A percentile compares a stretch with the other conserved stretches of the same genome.
Evolutionary conservation across 352 stramenopile species (phyloP).

Genomic region (Pythium angustatum): DNA sequence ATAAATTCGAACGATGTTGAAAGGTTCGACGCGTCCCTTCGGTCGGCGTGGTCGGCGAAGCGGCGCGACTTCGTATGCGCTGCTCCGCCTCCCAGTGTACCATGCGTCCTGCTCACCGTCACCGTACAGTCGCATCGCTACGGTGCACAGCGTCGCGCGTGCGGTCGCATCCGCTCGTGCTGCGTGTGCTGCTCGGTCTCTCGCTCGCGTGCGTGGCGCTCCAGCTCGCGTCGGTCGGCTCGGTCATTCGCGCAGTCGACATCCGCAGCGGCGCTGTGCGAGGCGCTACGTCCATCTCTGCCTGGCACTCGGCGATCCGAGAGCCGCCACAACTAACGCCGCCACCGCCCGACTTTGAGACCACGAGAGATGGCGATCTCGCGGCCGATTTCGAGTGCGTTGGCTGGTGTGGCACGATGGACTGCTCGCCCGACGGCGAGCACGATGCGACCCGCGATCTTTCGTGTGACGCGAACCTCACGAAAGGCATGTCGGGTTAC

Average conservation of each 20-base stretch:
- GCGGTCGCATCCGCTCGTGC: too few species aligned
- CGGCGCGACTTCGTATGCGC: too few species aligned
- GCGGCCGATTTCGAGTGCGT: constrained; percentile 37
- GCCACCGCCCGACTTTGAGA: background rate
- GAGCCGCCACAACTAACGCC: background rate
- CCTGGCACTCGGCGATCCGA: background rate
- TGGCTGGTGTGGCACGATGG: constrained; percentile 42
- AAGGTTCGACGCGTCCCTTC: too few species aligned
- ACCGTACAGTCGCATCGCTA: too few species aligned
- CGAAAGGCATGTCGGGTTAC: constrained; percentile 12
- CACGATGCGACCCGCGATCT: constrained; percentile 34
- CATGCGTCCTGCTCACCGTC: too few species aligned
- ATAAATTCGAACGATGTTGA: too few species aligned
- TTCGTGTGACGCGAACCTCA: constrained; percentile 37
- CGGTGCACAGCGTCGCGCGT: too few species aligned
- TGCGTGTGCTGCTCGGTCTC: background rate
- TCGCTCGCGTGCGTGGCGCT: background rate
- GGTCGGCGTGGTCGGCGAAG: too few species aligned
- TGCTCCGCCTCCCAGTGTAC: too few species aligned
- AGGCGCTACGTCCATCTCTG: background rate
- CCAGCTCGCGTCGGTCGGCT: background rate
- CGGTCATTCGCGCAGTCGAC: background rate
- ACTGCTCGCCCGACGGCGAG: constrained; percentile 42
- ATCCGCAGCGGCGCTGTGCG: background rate
- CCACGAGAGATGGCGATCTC: background rate